Percentiles rank a stretch among this genome's conserved stretches.
Evolutionary conservation across 257 asterid genomes (phyloP).

Genomic region (Jasminum sambac): DNA sequence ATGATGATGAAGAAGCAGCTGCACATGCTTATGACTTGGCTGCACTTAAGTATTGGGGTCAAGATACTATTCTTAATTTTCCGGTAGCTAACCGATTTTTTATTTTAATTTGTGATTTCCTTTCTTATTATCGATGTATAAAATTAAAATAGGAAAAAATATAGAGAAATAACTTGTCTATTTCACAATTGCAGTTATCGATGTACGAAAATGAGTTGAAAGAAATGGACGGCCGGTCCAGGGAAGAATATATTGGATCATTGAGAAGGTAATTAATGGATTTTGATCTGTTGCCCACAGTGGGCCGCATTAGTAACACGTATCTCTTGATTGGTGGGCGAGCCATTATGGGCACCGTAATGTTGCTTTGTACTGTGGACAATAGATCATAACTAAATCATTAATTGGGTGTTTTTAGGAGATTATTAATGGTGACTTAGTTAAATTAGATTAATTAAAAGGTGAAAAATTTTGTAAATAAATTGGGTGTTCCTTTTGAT

Average conservation of each 20-base stretch:
- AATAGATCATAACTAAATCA: no score
- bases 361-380: no score
- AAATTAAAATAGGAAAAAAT: not conserved
- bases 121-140: not conserved
- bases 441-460: no score
- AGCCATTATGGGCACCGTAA: no score
- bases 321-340: no score
- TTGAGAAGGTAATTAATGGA: conserved; percentile 63
- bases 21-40: conserved; percentile 91
- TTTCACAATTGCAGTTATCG: conserved; percentile 39
- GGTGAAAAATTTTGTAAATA: no score
- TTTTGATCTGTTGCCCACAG: no score
- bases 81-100: conserved; percentile 44
- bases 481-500: no score
- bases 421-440: no score
- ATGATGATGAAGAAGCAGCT: conserved; percentile 83
- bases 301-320: no score
- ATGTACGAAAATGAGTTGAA: conserved; percentile 60
- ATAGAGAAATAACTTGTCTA: not conserved
- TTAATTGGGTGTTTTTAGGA: no score
- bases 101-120: not conserved
- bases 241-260: conserved; percentile 91
- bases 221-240: conserved; percentile 72
- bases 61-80: conserved; percentile 73
- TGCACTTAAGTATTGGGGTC: conserved; percentile 89